Evolutionary conservation across 2,329 filamentous ascomycete species (phyloP).

Genomic region (Fusarium zealandicum): DNA sequence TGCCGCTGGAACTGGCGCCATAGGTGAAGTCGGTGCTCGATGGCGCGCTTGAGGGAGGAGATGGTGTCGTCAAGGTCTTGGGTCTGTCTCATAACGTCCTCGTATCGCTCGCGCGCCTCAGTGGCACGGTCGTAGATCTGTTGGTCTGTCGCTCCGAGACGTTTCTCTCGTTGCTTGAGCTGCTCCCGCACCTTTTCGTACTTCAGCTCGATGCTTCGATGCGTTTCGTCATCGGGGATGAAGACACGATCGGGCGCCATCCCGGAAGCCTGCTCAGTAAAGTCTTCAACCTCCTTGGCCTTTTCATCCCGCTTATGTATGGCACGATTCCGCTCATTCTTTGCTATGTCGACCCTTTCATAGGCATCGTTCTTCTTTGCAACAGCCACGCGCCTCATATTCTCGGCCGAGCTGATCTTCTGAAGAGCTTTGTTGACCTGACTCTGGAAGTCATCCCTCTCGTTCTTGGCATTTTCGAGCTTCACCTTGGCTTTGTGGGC

Average conservation of each 20-base stretch:
- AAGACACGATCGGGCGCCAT: constrained; percentile 64
- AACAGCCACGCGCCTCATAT: constrained; percentile 61
- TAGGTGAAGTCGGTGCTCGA: constrained; percentile 73
- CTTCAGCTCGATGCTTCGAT: constrained; percentile 61
- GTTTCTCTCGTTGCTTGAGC: constrained; percentile 62
- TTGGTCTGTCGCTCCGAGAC: constrained; percentile 69
- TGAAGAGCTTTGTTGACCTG: constrained; percentile 63
- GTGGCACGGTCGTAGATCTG: constrained; percentile 63
- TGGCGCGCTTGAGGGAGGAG: constrained; percentile 60
- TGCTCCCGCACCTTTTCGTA: constrained; percentile 64
- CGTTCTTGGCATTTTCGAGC: constrained; percentile 44
- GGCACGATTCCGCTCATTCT: constrained; percentile 53
- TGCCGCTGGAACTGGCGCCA: constrained; percentile 84
- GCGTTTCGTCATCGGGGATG: constrained; percentile 70
- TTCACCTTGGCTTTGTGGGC: constrained; percentile 51
- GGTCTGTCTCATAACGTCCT: constrained; percentile 54
- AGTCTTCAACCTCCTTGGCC: constrained; percentile 58
- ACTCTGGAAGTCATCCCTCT: constrained; percentile 52
- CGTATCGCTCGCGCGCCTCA: constrained; percentile 51
- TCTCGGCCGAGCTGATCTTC: constrained; percentile 58
- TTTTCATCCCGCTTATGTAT: constrained; percentile 58
- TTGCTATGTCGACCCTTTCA: constrained; percentile 57
- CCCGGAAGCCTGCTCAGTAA: constrained; percentile 60
- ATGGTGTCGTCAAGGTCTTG: constrained; percentile 52
- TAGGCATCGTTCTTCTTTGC: constrained; percentile 68